phyloP scores from a whole-genome alignment of 2,329 filamentous ascomycete genomes.

The Allantophomopsis cytisporea region DNA sequence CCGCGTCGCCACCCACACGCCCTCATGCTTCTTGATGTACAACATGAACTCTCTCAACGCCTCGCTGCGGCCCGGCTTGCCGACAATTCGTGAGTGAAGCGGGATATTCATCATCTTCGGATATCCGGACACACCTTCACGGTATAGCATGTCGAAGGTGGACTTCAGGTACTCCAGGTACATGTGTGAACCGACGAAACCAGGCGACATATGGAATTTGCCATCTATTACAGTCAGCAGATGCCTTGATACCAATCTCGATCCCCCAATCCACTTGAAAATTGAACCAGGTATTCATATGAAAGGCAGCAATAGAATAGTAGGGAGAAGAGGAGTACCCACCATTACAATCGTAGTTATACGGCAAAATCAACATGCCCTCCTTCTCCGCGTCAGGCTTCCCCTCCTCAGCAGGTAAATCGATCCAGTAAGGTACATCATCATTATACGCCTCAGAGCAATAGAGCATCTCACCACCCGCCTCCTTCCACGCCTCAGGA shows the following conservation, averaged over 20 bases:
- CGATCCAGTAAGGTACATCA: conserved; percentile 40
- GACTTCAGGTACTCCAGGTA: conserved; percentile 27
- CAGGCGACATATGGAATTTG: conserved; percentile 12
- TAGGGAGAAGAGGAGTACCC: conserved; percentile 22
- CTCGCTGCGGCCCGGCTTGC: conserved; percentile 30
- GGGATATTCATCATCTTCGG: conserved; percentile 41
- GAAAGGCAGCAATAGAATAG: neutral
- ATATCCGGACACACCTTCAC: conserved; percentile 10
- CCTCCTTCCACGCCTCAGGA: conserved; percentile 32
- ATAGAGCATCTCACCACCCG: conserved; percentile 34
- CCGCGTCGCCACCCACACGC: conserved; percentile 37
- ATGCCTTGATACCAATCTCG: too few relatives aligned
- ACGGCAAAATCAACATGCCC: conserved; percentile 35
- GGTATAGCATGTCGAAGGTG: conserved; percentile 38
- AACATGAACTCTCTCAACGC: conserved; percentile 36
- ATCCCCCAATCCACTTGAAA: too few relatives aligned
- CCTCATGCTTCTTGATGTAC: conserved; percentile 30
- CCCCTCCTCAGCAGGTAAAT: conserved; percentile 31
- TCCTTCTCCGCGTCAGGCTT: conserved; percentile 20
- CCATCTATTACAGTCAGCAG: conserved; percentile 3
- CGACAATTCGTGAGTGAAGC: conserved; percentile 34
- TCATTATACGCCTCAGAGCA: conserved; percentile 35
- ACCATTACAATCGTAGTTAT: conserved; percentile 38
- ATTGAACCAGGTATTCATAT: too few relatives aligned
- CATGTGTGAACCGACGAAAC: conserved; percentile 7